Evolutionary conservation across 2,329 filamentous ascomycete genomes (phyloP), one percentile per base, ranked within the genome.

Genomic region (Fusarium foetens): DNA sequence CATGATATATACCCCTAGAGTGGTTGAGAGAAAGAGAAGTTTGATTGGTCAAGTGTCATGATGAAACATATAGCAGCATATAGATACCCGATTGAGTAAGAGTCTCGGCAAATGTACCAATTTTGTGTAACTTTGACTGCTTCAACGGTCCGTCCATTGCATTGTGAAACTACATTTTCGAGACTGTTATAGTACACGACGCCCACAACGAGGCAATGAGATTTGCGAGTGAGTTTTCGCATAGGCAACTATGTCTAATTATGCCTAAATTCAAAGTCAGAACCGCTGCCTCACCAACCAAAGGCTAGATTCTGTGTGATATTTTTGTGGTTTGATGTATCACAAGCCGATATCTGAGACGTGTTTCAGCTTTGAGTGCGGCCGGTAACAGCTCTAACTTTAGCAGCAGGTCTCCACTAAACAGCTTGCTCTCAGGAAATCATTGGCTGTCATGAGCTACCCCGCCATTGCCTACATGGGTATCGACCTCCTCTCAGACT

Each of bases 341-440:
- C 71, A 74, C 63, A 73, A 69, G 71, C 46, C 69, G 33, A 58
- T 23, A 69, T 74, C 59, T 72, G 71, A 73, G 67, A 73, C 71
- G 41, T 69, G 71, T 73, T 73, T 73, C 71, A 73, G 71, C 71
- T 73, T 29, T 58, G 64, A 61, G 58, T 41, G 55, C 58, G 45
- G 49, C 66, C 59, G 11, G 63, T 43, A 55, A 59, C 38, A 53
- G 59, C 57, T 67, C 68, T 60, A 71, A 71, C 49, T 65, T 60
- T 71, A 67, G 60, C 38, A 73, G 35, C 35, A 46, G 14, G 9
- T 58, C 29, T 13, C 66, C 70, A 73, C 42, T 45, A 64, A 68
- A 64, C 45, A 68, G 66, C 65, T 68, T 36, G 19, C 23, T 33
- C 16, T 4, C 27, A 19, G 2, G 5, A 12, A 3, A 1, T 23